A percentile compares a stretch with the other conserved stretches of the same genome.
phyloP scores from a whole-genome alignment of 352 stramenopile species.

The Phytophthora citricola region DNA sequence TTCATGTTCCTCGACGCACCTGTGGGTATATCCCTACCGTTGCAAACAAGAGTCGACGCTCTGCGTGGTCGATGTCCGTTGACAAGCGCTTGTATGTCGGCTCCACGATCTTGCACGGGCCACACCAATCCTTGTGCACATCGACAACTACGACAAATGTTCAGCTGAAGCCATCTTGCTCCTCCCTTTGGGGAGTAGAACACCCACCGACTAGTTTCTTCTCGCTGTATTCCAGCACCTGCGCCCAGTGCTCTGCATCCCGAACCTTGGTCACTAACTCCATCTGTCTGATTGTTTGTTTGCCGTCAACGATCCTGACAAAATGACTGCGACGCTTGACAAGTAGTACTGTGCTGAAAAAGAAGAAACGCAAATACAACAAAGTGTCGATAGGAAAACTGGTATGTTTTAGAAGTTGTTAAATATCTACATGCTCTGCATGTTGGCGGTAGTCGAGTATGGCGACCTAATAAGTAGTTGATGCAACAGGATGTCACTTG shows the following conservation, averaged over 20 bases:
- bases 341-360: neutral
- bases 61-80: slow-evolving; percentile 60
- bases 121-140: slow-evolving; percentile 76
- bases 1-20: neutral
- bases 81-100: slow-evolving; percentile 73
- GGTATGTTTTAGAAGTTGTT: slow-evolving; percentile 11
- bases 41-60: slow-evolving; percentile 62
- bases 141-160: slow-evolving; percentile 55
- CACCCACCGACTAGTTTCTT: slow-evolving; percentile 66
- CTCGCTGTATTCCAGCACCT: slow-evolving; percentile 58
- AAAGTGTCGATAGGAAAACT: neutral
- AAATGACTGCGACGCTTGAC: slow-evolving; percentile 11
- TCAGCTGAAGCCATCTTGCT: neutral
- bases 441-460: slow-evolving; percentile 27
- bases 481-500: slow-evolving; percentile 8
- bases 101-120: slow-evolving; percentile 80
- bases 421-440: slow-evolving; percentile 38
- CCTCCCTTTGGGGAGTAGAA: neutral
- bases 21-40: slow-evolving; percentile 31
- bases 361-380: neutral
- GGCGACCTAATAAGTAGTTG: slow-evolving; percentile 33
- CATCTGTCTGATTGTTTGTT: slow-evolving; percentile 24
- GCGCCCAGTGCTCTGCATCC: slow-evolving; percentile 66
- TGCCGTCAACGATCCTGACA: slow-evolving; percentile 4
- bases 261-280: slow-evolving; percentile 62